Conservation (phyloP, 202 grass and related monocot species). For the Digitaria exilis region DNA sequence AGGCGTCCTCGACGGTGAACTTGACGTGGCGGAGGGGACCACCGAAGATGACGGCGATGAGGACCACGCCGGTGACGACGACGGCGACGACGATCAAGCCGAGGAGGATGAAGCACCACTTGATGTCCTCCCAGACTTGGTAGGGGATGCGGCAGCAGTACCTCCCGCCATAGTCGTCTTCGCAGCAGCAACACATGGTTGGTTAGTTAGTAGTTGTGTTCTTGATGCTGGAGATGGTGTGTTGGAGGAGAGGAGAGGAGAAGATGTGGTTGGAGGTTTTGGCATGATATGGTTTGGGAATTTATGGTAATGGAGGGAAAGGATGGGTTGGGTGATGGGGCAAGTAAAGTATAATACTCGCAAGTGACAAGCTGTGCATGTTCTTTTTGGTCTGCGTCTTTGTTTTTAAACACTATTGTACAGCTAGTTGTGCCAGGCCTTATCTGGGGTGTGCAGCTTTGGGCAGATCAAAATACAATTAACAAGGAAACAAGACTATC, state of each 20-base stretch:
- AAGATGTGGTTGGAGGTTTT: neutral
- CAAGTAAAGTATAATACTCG: neutral
- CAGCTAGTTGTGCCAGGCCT: neutral
- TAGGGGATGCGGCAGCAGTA: neutral
- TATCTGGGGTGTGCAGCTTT: neutral
- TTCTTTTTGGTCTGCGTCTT: neutral
- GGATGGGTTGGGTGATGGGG: no score
- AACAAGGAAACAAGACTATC: no score
- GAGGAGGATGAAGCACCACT: neutral
- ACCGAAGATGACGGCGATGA: constrained; percentile 8
- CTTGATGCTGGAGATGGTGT: neutral
- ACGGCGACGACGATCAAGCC: neutral
- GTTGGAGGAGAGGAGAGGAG: neutral
- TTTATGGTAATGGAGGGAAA: neutral
- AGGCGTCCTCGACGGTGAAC: constrained; percentile 26
- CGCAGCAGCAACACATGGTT: neutral
- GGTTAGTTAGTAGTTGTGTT: neutral
- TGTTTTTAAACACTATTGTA: neutral
- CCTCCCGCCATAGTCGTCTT: neutral
- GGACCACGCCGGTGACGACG: neutral
- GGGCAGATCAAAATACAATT: no score
- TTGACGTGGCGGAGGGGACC: neutral
- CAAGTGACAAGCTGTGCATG: no score
- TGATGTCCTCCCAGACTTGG: neutral
- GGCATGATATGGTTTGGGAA: neutral